phyloP scores from a whole-genome alignment of 768 basidiomycete species.

The Amanita exitialis region DNA sequence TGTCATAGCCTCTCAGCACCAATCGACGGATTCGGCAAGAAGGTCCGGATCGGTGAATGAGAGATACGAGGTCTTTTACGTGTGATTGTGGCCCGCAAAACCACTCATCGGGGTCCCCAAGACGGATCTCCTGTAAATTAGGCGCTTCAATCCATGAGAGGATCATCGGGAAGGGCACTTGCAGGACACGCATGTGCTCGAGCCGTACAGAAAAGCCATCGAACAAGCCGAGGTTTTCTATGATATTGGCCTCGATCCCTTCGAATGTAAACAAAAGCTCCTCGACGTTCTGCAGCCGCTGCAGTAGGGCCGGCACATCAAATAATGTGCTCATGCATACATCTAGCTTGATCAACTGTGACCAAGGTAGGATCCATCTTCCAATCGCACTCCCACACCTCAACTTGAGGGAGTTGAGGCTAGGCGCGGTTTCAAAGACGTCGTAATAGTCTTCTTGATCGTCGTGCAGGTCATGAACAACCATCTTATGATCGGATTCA shows the following conservation, averaged over 20 bases:
- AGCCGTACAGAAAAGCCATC: neutral
- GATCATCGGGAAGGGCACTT: neutral
- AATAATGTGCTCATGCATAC: neutral
- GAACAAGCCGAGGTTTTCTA: neutral
- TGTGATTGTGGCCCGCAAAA: neutral
- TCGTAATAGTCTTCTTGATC: neutral
- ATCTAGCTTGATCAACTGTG: neutral
- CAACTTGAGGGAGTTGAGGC: neutral
- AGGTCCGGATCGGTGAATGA: neutral
- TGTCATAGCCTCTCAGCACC: neutral
- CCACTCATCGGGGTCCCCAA: neutral
- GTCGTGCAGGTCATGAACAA: neutral
- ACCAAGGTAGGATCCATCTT: neutral
- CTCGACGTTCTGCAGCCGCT: neutral
- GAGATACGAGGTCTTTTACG: neutral
- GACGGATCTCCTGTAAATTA: neutral
- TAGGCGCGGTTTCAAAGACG: neutral
- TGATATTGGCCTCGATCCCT: neutral
- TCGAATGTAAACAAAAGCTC: neutral
- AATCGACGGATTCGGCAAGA: neutral
- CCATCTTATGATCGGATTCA: neutral
- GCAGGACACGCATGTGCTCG: neutral
- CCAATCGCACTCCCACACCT: neutral
- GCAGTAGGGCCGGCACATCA: neutral
- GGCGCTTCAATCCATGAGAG: conserved; percentile 1